Evolutionary conservation across 768 basidiomycete species (phyloP).

Genomic region (Psilocybe azurescens): DNA sequence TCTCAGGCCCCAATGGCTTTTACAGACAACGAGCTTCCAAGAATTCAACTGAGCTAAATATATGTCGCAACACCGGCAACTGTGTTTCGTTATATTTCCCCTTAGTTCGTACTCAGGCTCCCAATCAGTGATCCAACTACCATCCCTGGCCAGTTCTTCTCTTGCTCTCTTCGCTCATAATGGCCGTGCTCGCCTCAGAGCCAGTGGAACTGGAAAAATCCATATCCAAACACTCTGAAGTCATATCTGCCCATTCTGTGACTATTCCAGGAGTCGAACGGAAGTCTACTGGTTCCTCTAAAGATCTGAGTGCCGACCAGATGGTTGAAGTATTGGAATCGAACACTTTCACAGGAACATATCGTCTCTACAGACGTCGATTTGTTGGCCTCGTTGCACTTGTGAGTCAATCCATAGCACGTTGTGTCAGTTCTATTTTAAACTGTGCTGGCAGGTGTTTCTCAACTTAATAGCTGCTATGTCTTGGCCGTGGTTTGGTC

Average conservation of each 20-base stretch:
- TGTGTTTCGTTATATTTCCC: not conserved
- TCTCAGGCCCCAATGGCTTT: no score
- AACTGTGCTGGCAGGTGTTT: slow-evolving; percentile 47
- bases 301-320: slow-evolving; percentile 2
- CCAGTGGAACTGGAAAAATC: not conserved
- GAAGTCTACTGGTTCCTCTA: slow-evolving; percentile 2
- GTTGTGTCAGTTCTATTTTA: not conserved
- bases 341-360: slow-evolving; percentile 29
- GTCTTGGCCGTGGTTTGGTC: slow-evolving; percentile 85
- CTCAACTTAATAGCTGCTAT: slow-evolving; percentile 68
- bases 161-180: not conserved
- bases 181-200: not conserved
- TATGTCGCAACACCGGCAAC: not conserved
- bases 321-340: slow-evolving; percentile 4
- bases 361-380: slow-evolving; percentile 72
- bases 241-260: not conserved
- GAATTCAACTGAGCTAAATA: not conserved
- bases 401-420: slow-evolving; percentile 39
- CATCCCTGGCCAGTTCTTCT: not conserved
- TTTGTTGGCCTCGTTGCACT: slow-evolving; percentile 70
- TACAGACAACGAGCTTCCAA: no score
- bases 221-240: not conserved
- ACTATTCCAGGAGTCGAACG: not conserved
- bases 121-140: not conserved
- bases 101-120: not conserved